Conservation (phyloP, 2,329 filamentous ascomycete species). For the Verticillium zaregamsianum region DNA sequence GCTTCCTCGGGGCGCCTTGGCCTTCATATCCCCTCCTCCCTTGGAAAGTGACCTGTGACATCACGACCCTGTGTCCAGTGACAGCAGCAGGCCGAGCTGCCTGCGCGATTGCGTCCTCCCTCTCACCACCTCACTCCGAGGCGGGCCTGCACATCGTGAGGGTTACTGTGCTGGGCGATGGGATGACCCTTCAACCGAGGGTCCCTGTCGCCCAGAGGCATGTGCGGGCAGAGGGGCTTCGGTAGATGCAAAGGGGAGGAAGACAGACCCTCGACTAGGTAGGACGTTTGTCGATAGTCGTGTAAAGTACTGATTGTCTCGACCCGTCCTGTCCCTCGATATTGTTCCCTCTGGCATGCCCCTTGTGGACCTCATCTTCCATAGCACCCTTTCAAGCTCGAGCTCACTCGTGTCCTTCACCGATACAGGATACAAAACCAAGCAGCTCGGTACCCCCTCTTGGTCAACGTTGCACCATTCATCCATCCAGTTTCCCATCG, state of each 20-base stretch:
- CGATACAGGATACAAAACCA: background rate
- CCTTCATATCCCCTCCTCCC: background rate
- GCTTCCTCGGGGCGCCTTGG: background rate
- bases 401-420: background rate
- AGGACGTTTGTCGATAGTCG: background rate
- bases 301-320: background rate
- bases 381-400: background rate
- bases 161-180: background rate
- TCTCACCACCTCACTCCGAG: background rate
- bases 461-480: background rate
- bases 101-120: background rate
- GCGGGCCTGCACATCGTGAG: background rate
- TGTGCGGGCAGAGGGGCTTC: background rate
- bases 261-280: background rate
- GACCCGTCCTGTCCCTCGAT: background rate
- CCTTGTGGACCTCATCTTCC: background rate
- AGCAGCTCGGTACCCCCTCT: background rate
- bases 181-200: background rate
- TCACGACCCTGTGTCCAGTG: background rate
- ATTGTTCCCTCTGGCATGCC: background rate
- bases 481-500: background rate
- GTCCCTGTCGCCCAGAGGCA: background rate
- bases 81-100: too few relatives aligned
- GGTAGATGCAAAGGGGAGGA: background rate
- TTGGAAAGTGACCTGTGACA: background rate